Conservation (phyloP, 1,139 yeast species). For the Lodderomyces orthopsilosis region DNA sequence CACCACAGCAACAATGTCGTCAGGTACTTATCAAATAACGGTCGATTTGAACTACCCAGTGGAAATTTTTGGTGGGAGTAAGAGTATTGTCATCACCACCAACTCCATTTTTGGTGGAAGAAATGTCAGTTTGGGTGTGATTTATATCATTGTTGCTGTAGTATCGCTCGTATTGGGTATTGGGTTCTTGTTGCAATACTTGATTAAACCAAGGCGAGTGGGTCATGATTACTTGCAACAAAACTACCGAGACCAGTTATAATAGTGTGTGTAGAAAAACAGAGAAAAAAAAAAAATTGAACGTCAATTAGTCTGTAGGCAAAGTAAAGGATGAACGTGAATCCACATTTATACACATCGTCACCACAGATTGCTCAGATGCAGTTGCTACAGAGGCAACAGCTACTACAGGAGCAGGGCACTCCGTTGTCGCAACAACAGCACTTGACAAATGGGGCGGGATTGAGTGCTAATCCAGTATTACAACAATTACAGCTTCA, state of each 20-base stretch:
- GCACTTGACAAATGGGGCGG: slow-evolving; percentile 18
- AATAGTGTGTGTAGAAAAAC: neutral
- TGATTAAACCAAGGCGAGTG: slow-evolving; percentile 44
- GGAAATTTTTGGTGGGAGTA: slow-evolving; percentile 64
- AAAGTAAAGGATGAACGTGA: slow-evolving; percentile 27
- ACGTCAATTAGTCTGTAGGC: neutral
- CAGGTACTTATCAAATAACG: slow-evolving; percentile 60
- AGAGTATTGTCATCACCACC: slow-evolving; percentile 64
- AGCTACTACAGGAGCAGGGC: slow-evolving; percentile 26
- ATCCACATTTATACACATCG: slow-evolving; percentile 38
- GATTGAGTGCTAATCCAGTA: slow-evolving; percentile 22
- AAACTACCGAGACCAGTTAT: slow-evolving; percentile 28
- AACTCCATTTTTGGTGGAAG: slow-evolving; percentile 70
- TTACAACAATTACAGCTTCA: slow-evolving; percentile 32
- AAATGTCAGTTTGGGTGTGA: slow-evolving; percentile 62
- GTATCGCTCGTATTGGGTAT: slow-evolving; percentile 47
- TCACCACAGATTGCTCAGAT: slow-evolving; percentile 41
- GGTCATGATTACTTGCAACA: slow-evolving; percentile 45
- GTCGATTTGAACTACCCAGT: slow-evolving; percentile 72
- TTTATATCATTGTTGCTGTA: slow-evolving; percentile 64
- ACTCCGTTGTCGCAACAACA: slow-evolving; percentile 22
- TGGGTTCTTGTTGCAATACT: slow-evolving; percentile 45
- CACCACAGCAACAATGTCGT: slow-evolving; percentile 42
- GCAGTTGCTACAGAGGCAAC: slow-evolving; percentile 36
- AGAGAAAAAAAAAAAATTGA: slow-evolving; percentile 2